These are phyloP conservation scores for Collybia sordida DNA, from an alignment of 768 basidiomycete species.

Conservation along the genomic window DNA sequence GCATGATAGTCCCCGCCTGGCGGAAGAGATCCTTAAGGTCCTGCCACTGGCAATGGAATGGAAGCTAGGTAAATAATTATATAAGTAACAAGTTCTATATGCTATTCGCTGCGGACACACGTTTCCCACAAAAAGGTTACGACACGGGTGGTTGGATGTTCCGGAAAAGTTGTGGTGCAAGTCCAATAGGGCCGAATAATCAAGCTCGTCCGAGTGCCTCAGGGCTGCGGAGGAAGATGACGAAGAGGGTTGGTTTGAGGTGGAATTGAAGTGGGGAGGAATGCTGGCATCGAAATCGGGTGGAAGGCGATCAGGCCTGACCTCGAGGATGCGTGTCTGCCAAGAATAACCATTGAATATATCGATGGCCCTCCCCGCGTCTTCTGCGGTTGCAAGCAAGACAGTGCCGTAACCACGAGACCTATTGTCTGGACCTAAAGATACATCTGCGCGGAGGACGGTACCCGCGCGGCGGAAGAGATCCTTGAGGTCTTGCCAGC, in stretches of 20 bases:
- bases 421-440: slow-evolving; percentile 85
- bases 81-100: not conserved
- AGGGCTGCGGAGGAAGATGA: no score
- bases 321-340: slow-evolving; percentile 92
- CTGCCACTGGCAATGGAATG: slow-evolving; percentile 96
- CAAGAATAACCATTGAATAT: slow-evolving; percentile 97
- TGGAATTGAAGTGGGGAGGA: slow-evolving; percentile 13
- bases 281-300: slow-evolving; percentile 53
- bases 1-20: slow-evolving; percentile 83
- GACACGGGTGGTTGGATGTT: slow-evolving; percentile 27
- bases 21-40: slow-evolving; percentile 96
- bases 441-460: slow-evolving; percentile 75
- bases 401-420: slow-evolving; percentile 95
- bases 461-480: slow-evolving; percentile 94
- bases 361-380: slow-evolving; percentile 91
- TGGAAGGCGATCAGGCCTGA: slow-evolving; percentile 82
- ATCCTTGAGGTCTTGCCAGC: slow-evolving; percentile 81
- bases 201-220: slow-evolving; percentile 10
- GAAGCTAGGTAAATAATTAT: slow-evolving; percentile 53
- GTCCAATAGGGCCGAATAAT: slow-evolving; percentile 20
- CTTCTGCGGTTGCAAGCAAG: slow-evolving; percentile 89
- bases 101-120: slow-evolving; percentile 44
- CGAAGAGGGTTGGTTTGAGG: not conserved
- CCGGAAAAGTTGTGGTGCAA: slow-evolving; percentile 26
- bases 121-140: slow-evolving; percentile 87